Evolutionary conservation across 345 rosid genomes (phyloP).

Genomic region (Citrus sp.): DNA sequence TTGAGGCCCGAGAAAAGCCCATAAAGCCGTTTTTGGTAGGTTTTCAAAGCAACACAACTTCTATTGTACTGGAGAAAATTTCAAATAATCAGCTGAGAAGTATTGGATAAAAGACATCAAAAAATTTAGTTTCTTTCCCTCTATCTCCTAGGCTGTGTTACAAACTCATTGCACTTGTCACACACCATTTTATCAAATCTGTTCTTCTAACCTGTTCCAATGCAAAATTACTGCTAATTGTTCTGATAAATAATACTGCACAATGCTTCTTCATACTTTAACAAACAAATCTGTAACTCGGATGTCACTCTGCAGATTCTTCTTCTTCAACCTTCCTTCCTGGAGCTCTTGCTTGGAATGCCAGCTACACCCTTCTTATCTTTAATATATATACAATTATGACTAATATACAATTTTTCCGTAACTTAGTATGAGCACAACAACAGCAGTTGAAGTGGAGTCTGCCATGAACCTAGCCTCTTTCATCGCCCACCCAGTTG

Average conservation of each 20-base stretch:
- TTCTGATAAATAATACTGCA: background rate
- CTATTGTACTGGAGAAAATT: background rate
- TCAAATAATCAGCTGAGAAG: background rate
- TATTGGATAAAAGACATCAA: background rate
- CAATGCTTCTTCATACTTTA: background rate
- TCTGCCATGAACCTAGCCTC: conserved; percentile 40
- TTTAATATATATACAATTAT: background rate
- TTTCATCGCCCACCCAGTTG: conserved; percentile 84
- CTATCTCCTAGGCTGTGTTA: background rate
- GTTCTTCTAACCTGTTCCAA: background rate
- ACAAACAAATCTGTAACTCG: background rate
- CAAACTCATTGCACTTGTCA: background rate
- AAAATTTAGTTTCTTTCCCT: background rate
- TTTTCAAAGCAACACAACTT: background rate
- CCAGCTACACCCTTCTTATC: background rate
- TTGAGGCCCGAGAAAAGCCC: background rate
- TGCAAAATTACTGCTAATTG: background rate
- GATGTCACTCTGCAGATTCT: background rate
- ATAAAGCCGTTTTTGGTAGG: background rate
- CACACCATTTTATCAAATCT: background rate
- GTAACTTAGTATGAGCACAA: background rate
- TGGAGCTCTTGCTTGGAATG: background rate
- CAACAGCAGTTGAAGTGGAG: background rate
- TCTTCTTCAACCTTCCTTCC: background rate
- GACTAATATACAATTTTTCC: background rate